Base-by-base conservation (phyloP, 1,139 yeast genomes). In the Nakaseomyces sp. region DNA sequence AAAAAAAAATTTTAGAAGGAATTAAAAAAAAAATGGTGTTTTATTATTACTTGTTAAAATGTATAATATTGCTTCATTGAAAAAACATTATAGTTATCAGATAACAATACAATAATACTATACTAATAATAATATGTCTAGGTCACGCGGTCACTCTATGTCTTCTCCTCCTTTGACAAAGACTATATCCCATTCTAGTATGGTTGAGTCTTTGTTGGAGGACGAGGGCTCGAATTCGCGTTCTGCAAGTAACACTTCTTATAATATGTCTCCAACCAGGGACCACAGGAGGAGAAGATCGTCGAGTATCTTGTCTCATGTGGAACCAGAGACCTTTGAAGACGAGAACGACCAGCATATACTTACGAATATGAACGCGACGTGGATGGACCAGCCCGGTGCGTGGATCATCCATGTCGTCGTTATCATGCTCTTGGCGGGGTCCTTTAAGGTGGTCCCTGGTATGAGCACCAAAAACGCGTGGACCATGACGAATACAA, bases 381-480 rank as follows among this genome's bases (percentile, higher is more conserved):
- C 82, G 54, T 91, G 98, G 98, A 96, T 91, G 35, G 86, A 88
- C 61, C 84, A 80, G 57, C 88, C 91, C 58, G 95, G 95, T 40
- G 97, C 97, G 1, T 91, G 98, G 98, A 70, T 82, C 25, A 81
- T 91, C 46, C 98, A 91, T 65, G 71, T 89, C 46, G 95, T 89
- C 26, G 73, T 91, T 41, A 86, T 91, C 46, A 62, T 78, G 36
- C 69, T 87, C 43, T 69, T 89, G 47, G 85, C 87, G 61, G 61
- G 85, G 32, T 76, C 87, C 52, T 89, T 77, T 65, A 88, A 87
- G 63, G 72, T 87, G 50, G 69, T 89, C 29, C 87, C 87, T 1
- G 79, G 81, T 18, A 77, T 85, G 29, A 79, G 82, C 48, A 81
- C 78, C 52, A 95, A 89, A 37, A 40, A 29, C 36, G 41, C 39